phyloP scores from a whole-genome alignment of 192 early-diverging fungal species.

The Backusella psychrophila region DNA sequence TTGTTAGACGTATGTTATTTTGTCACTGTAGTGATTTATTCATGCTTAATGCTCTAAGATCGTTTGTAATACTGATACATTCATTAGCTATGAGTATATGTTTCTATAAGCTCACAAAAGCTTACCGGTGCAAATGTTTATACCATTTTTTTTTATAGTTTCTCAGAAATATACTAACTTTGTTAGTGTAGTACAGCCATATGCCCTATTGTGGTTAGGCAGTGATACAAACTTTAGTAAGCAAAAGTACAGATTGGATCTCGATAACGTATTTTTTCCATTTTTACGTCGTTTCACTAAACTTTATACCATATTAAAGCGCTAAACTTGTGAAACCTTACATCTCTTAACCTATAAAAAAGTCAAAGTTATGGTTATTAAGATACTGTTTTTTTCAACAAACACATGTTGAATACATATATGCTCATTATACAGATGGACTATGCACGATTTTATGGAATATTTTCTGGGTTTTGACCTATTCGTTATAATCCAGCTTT shows the following conservation, averaged over 20 bases:
- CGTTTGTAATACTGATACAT: neutral
- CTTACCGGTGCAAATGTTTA: neutral
- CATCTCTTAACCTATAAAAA: neutral
- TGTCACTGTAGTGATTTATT: neutral
- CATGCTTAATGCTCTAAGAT: neutral
- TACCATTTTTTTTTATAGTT: neutral
- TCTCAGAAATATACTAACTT: neutral
- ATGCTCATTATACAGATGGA: neutral
- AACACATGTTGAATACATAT: neutral
- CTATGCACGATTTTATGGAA: neutral
- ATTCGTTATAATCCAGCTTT: neutral
- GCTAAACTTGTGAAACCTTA: neutral
- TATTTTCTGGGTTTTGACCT: neutral
- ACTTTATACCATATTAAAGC: too few species aligned
- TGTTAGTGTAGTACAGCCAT: neutral
- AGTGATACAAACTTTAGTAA: neutral
- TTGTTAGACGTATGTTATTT: neutral
- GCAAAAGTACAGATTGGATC: neutral
- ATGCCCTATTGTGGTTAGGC: neutral
- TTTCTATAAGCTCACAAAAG: neutral
- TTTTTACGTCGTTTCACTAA: neutral
- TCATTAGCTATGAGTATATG: neutral
- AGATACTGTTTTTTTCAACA: neutral
- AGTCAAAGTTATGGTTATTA: neutral
- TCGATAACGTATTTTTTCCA: neutral